Conservation (phyloP, 2,329 filamentous ascomycete genomes). For the Tetracladium maxilliforme region DNA sequence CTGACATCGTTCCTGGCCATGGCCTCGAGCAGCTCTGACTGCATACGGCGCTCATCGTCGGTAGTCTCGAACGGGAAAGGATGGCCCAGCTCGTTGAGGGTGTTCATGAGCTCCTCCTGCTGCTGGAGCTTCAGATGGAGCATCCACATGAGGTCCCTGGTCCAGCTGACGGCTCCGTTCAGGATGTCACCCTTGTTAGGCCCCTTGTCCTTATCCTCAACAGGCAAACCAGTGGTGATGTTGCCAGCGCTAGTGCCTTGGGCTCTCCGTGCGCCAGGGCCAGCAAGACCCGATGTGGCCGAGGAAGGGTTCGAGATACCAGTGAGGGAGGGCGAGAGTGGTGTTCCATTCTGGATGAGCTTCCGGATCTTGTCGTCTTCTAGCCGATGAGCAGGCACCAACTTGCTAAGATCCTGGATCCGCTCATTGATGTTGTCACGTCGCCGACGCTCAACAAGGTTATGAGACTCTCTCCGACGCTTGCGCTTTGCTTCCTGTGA, state of each 20-base stretch:
- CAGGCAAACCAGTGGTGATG: constrained; percentile 81
- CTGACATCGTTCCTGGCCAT: constrained; percentile 61
- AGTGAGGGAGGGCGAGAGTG: constrained; percentile 69
- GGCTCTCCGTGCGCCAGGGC: constrained; percentile 69
- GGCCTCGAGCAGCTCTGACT: constrained; percentile 77
- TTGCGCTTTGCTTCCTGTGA: constrained; percentile 90
- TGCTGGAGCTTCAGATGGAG: constrained; percentile 78
- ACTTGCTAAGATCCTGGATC: constrained; percentile 87
- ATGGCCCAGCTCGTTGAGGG: constrained; percentile 57
- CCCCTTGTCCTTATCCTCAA: constrained; percentile 96
- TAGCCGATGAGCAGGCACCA: constrained; percentile 81
- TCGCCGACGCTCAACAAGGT: constrained; percentile 84
- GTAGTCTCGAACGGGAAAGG: constrained; percentile 68
- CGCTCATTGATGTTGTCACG: constrained; percentile 98
- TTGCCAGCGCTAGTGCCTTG: constrained; percentile 60
- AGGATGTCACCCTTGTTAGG: constrained; percentile 98
- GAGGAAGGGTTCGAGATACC: constrained; percentile 54
- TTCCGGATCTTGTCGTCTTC: constrained; percentile 97
- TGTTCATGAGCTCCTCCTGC: constrained; percentile 72
- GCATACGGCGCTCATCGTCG: constrained; percentile 93
- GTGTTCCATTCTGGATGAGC: constrained; percentile 82
- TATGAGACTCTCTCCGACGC: constrained; percentile 84
- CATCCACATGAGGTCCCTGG: constrained; percentile 95
- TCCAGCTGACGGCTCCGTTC: constrained; percentile 95
- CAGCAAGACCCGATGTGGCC: constrained; percentile 78